phyloP scores from a whole-genome alignment of 768 basidiomycete genomes.

The Serpula lacrymans region DNA sequence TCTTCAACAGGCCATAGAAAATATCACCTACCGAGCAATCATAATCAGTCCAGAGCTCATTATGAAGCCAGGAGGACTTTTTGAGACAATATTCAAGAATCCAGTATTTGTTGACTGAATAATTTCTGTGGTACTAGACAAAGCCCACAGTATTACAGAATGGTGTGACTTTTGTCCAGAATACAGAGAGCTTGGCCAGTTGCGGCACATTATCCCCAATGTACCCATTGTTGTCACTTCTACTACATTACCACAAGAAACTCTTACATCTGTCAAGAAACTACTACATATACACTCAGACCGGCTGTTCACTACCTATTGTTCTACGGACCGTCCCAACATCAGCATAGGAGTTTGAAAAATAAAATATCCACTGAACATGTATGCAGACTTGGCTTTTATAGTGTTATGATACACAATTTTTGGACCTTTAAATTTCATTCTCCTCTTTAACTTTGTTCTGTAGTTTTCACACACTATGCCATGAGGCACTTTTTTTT shows the following conservation, averaged over 20 bases:
- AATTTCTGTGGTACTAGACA: conserved; percentile 18
- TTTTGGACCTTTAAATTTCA: too few relatives aligned
- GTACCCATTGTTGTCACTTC: conserved; percentile 13
- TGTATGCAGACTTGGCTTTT: conserved; percentile 13
- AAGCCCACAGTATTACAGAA: conserved; percentile 23
- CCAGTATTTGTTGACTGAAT: conserved; percentile 5
- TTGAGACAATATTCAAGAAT: conserved; percentile 11
- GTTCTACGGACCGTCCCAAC: conserved; percentile 14
- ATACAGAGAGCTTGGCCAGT: conserved; percentile 10
- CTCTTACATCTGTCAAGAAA: conserved; percentile 2
- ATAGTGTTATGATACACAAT: too few relatives aligned
- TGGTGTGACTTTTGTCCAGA: conserved; percentile 13
- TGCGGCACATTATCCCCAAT: conserved; percentile 11
- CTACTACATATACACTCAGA: not conserved
- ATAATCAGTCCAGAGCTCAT: conserved; percentile 9
- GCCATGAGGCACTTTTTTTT: too few relatives aligned
- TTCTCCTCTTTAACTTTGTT: too few relatives aligned
- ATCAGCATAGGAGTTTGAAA: conserved; percentile 13
- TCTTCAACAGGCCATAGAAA: conserved; percentile 6
- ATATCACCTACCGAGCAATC: conserved; percentile 5
- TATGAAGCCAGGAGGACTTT: conserved; percentile 7
- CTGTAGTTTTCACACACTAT: too few relatives aligned
- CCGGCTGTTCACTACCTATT: not conserved
- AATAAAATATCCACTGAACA: conserved; percentile 13
- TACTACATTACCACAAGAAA: conserved; percentile 11